A percentile compares a stretch with the other conserved stretches of the same genome.
Evolutionary conservation across 202 grass and related monocot species (phyloP).

Genomic region (Bolboschoenoplectus hybrid): DNA sequence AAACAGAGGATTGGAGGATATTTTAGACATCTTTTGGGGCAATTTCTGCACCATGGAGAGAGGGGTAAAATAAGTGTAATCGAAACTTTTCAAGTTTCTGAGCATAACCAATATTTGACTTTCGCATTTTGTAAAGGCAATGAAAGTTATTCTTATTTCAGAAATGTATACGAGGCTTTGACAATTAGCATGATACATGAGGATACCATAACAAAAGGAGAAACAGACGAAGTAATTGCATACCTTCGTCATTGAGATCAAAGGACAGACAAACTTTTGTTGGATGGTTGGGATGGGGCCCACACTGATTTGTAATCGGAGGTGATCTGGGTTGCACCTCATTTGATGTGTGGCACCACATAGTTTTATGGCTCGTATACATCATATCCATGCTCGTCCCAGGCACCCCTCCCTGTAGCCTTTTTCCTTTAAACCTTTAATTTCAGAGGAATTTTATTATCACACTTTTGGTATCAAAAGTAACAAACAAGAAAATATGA

Average conservation of each 20-base stretch:
- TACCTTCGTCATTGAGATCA: constrained; percentile 51
- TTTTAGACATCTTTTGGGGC: not conserved
- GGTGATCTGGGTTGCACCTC: constrained; percentile 40
- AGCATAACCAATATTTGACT: not conserved
- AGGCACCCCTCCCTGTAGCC: constrained; percentile 31
- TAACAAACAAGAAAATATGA: not conserved
- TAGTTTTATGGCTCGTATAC: constrained; percentile 42
- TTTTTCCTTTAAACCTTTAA: constrained; percentile 53
- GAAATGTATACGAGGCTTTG: not conserved
- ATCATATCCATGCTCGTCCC: constrained; percentile 41
- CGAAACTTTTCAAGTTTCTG: not conserved
- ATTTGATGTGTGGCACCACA: constrained; percentile 16
- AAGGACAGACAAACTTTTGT: constrained; percentile 38
- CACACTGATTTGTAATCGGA: constrained; percentile 32
- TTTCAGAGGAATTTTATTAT: constrained; percentile 10
- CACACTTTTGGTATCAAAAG: not conserved
- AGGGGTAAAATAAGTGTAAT: not conserved
- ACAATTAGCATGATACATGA: not conserved
- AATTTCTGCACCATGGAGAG: not conserved
- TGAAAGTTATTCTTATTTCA: constrained; percentile 21
- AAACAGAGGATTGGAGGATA: not conserved
- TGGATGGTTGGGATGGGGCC: constrained; percentile 25
- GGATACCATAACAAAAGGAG: constrained; percentile 12
- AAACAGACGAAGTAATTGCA: constrained; percentile 18
- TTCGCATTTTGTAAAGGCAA: not conserved